Conservation (phyloP, 108 stramenopile genomes). For the Cyclotella atomus region DNA sequence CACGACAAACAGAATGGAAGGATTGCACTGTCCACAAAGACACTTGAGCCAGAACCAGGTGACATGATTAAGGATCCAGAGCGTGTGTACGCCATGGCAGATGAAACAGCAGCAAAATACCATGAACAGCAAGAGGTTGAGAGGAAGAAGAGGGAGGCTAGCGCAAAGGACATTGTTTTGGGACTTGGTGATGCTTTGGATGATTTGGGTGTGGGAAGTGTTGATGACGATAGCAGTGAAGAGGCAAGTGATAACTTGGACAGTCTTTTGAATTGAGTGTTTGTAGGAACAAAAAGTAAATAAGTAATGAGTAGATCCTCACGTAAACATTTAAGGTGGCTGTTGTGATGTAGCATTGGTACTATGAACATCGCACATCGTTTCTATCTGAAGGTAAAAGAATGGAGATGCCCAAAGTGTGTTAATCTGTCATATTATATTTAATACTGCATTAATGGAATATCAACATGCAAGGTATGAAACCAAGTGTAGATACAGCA, state of each 20-base stretch:
- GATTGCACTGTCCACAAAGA: conserved; percentile 95
- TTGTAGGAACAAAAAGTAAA: too few relatives aligned
- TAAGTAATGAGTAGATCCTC: too few relatives aligned
- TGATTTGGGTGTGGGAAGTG: conserved; percentile 63
- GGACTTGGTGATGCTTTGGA: conserved; percentile 93
- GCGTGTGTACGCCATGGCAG: conserved; percentile 87
- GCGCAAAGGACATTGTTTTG: conserved; percentile 93
- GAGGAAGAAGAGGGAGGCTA: conserved; percentile 90
- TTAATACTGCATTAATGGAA: too few relatives aligned
- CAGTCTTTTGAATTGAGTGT: conserved; percentile 76
- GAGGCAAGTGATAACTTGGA: conserved; percentile 83
- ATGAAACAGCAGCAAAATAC: conserved; percentile 88
- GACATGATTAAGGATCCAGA: conserved; percentile 94
- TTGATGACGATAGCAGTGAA: conserved; percentile 32
- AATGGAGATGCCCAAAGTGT: too few relatives aligned
- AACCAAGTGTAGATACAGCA: too few relatives aligned
- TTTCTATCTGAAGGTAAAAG: too few relatives aligned
- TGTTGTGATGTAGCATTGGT: too few relatives aligned
- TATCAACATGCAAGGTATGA: too few relatives aligned
- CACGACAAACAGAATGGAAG: conserved; percentile 96
- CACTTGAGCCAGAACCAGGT: conserved; percentile 96
- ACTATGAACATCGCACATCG: too few relatives aligned
- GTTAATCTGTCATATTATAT: too few relatives aligned
- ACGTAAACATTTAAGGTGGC: too few relatives aligned
- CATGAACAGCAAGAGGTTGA: conserved; percentile 93